Conservation (phyloP, 2,329 filamentous ascomycete species). For the Aurifilum marmelostoma region DNA sequence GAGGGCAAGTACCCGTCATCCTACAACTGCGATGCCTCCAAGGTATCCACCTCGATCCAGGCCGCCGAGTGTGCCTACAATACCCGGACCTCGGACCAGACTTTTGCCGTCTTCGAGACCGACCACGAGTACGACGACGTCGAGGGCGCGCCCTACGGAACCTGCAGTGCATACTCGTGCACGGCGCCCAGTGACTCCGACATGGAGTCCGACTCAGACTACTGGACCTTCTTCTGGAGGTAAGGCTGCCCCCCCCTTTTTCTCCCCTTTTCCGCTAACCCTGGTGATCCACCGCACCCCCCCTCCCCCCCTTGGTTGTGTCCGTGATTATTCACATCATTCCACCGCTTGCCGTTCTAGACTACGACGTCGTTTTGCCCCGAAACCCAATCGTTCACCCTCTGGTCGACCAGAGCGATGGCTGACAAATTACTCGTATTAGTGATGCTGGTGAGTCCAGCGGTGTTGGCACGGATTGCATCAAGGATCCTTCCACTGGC, state of each 20-base stretch:
- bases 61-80: constrained; percentile 45
- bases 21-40: constrained; percentile 37
- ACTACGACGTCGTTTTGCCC: constrained; percentile 14
- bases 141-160: constrained; percentile 52
- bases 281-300: too few species aligned
- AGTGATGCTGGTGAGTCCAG: constrained; percentile 35
- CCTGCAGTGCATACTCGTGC: constrained; percentile 48
- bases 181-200: constrained; percentile 37
- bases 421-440: not conserved
- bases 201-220: constrained; percentile 40
- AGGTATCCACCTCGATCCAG: constrained; percentile 42
- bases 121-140: constrained; percentile 49
- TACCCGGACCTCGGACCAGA: constrained; percentile 41
- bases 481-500: constrained; percentile 42
- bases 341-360: not conserved
- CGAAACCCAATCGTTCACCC: constrained; percentile 12
- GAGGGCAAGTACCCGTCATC: constrained; percentile 39
- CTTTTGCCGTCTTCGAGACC: constrained; percentile 43
- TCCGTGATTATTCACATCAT: not conserved
- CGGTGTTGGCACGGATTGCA: constrained; percentile 43
- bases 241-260: not conserved
- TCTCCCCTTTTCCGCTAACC: not conserved
- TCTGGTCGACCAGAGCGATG: constrained; percentile 1
- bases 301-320: not conserved
- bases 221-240: constrained; percentile 49